Base-by-base conservation (phyloP, 345 rosid species). In the Populus deltoides region DNA sequence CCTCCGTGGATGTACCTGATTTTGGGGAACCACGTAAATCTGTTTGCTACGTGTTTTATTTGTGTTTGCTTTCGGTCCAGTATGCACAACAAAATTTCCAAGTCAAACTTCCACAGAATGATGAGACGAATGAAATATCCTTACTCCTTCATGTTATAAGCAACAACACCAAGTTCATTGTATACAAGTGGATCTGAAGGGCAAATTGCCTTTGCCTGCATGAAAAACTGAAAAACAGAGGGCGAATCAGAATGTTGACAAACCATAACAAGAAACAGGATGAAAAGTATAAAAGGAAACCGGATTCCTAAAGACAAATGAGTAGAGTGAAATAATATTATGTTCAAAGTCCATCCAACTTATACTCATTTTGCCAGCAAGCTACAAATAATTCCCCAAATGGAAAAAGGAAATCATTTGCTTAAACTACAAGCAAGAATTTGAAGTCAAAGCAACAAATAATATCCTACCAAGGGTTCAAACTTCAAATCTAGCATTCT, bases 121-220 rank as follows among this genome's bases (percentile, higher is more conserved):
- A 66, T 41, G 16, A 73, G n/a, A n/a, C n/a, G 9, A 27, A 53
- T 36, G 17, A 41, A 15, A 16, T 62, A 49, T 84, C 77, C 97
- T 81, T 89, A 94, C 98, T 96, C 98, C 81, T 94, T 90, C 98
- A 92, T 90, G 79, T 91, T 87, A 86, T 89, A 96, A 71, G 99
- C 93, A 85, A 96, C 99, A 85, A 96, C 97, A 61, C 98, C 99
- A 11, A 94, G 93, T 87, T 96, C 99, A 79, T 94, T 96, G 81
- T 89, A 92, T 41, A 96, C 95, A 80, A 93, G 92, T 70, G 99
- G 99, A 85, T 96, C 98, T 29, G 95, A 91, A 72, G 95, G 90
- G 78, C 97, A 94, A 73, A 93, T 91, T 66, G 88, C 78, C 89
- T 92, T 94, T 68, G 98, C 97, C 94, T 94, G 97, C 92, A 91